phyloP scores from a whole-genome alignment of 2,329 filamentous ascomycete species.

The Stachybotrys echinatus region DNA sequence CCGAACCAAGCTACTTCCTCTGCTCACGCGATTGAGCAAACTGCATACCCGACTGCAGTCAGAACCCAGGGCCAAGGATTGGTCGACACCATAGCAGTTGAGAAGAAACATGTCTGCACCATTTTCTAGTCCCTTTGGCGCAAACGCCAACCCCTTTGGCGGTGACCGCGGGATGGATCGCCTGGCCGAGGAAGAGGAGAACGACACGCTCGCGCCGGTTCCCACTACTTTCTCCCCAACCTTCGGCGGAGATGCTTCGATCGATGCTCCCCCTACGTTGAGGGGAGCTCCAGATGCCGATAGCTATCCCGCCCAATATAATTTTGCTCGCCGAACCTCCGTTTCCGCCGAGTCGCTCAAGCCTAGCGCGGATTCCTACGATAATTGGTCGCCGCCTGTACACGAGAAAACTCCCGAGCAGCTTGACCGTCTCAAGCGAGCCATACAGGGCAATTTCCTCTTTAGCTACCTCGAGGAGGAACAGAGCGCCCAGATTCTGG shows the following conservation, averaged over 20 bases:
- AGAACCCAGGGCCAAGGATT: neutral
- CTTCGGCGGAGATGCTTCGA: conserved; percentile 47
- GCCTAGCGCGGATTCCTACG: conserved; percentile 74
- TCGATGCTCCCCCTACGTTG: conserved; percentile 40
- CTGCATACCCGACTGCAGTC: neutral
- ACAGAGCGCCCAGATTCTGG: conserved; percentile 79
- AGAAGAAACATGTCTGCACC: conserved; percentile 59
- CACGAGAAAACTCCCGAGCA: conserved; percentile 83
- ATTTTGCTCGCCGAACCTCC: conserved; percentile 86
- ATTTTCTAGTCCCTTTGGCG: conserved; percentile 69
- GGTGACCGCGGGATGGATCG: conserved; percentile 38
- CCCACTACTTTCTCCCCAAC: conserved; percentile 41
- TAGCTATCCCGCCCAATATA: conserved; percentile 86
- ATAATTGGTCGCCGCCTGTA: conserved; percentile 84
- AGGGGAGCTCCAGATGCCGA: conserved; percentile 52
- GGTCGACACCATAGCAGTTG: neutral
- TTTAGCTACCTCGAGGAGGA: conserved; percentile 95
- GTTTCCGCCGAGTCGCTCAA: conserved; percentile 96
- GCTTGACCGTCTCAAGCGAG: conserved; percentile 68
- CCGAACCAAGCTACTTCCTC: neutral
- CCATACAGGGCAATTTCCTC: conserved; percentile 86
- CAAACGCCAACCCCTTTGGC: conserved; percentile 70
- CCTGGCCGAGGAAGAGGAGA: conserved; percentile 80
- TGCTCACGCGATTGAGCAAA: neutral
- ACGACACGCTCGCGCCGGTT: conserved; percentile 57